Evolutionary conservation across 768 basidiomycete genomes (phyloP).

Genomic region (Serendipita vermifera): DNA sequence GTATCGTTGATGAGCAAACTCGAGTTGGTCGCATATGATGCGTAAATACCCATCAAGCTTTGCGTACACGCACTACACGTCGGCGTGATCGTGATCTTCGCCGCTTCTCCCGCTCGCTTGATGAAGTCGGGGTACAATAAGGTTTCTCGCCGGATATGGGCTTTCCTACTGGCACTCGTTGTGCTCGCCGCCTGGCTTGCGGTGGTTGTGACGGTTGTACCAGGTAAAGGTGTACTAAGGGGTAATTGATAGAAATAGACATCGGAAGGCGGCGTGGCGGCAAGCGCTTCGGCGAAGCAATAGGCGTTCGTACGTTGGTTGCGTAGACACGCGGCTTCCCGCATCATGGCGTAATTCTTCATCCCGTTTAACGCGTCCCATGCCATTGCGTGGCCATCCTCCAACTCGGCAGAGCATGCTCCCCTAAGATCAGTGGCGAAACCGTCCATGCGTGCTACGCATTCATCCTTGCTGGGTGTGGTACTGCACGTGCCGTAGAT

Average conservation of each 20-base stretch:
- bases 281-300: conserved; percentile 59
- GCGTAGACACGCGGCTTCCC: conserved; percentile 44
- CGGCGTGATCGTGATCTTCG: conserved; percentile 29
- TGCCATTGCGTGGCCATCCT: conserved; percentile 38
- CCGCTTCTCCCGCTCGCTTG: background rate
- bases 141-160: background rate
- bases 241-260: conserved; percentile 62
- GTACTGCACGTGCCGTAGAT: conserved; percentile 78
- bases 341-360: conserved; percentile 48
- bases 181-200: background rate
- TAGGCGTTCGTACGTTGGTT: conserved; percentile 49
- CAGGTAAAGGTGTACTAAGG: conserved; percentile 41
- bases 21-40: conserved; percentile 14
- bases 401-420: conserved; percentile 46
- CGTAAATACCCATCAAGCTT: conserved; percentile 44
- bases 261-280: conserved; percentile 44
- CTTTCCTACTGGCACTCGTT: background rate
- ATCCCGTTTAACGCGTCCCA: conserved; percentile 49
- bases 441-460: conserved; percentile 53
- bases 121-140: conserved; percentile 17
- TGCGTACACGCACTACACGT: conserved; percentile 56
- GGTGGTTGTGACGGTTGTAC: background rate
- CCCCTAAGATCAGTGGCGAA: conserved; percentile 38
- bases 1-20: background rate
- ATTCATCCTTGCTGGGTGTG: conserved; percentile 33